phyloP scores from a whole-genome alignment of 768 basidiomycete genomes.

The Russula compacta region DNA sequence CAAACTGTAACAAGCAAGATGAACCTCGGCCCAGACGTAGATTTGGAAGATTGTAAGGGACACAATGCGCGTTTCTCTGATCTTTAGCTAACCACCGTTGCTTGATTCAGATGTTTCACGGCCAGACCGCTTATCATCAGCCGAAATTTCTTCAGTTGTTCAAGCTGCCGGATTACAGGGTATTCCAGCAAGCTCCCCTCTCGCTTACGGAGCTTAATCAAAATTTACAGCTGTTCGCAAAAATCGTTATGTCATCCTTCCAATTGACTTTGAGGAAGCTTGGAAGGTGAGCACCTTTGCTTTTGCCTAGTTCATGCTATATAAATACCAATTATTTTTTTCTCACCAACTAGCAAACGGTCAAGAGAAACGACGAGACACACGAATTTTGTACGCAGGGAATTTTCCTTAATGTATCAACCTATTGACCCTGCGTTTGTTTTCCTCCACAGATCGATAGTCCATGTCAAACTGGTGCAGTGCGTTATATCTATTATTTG shows the following conservation, averaged over 20 bases:
- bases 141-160: conserved; percentile 91
- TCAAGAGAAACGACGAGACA: conserved; percentile 94
- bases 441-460: conserved; percentile 15
- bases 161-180: conserved; percentile 98
- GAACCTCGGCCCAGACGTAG: conserved; percentile 96
- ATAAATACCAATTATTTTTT: conserved; percentile 22
- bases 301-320: conserved; percentile 32
- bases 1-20: conserved; percentile 96
- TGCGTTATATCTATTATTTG: conserved; percentile 19
- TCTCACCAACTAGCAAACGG: conserved; percentile 62
- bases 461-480: conserved; percentile 30
- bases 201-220: background rate
- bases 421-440: conserved; percentile 17
- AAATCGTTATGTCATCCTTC: conserved; percentile 95
- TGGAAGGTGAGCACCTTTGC: conserved; percentile 88
- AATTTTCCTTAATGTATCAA: background rate
- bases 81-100: background rate
- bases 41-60: conserved; percentile 89
- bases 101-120: conserved; percentile 77
- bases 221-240: conserved; percentile 77
- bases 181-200: conserved; percentile 22
- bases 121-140: conserved; percentile 91
- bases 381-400: conserved; percentile 78
- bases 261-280: conserved; percentile 96
- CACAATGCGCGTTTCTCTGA: background rate